A percentile compares a stretch with the other conserved stretches of the same genome.
phyloP scores from a whole-genome alignment of 78 protist species.

The Protostelium mycophagum region DNA sequence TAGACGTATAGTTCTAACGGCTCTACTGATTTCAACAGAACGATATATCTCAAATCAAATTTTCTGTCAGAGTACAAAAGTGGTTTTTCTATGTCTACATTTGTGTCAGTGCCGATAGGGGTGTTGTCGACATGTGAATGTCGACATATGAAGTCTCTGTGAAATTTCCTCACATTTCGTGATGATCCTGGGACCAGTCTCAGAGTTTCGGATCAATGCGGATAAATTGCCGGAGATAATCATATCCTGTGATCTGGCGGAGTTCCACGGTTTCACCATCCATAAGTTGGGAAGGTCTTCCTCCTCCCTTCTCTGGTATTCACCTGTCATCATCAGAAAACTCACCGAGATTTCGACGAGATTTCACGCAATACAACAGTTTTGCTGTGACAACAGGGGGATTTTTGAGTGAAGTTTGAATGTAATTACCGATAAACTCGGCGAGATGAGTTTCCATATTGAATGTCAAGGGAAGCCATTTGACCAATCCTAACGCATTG shows the following conservation, averaged over 20 bases:
- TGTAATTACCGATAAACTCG: not conserved
- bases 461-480: not conserved
- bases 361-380: too few species aligned
- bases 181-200: conserved; percentile 3
- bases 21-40: not conserved
- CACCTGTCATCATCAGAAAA: not conserved
- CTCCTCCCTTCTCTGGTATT: not conserved
- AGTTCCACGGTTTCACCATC: conserved; percentile 8
- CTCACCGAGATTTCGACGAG: not conserved
- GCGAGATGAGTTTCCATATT: not conserved
- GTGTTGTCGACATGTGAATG: conserved; percentile 1
- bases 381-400: too few species aligned
- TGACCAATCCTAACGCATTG: not conserved
- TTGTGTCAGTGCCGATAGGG: not conserved
- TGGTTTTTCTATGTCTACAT: conserved; percentile 14
- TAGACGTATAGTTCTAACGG: conserved; percentile 9
- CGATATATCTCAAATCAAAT: conserved; percentile 16
- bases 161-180: not conserved
- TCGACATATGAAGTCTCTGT: not conserved
- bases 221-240: not conserved
- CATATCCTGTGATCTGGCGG: not conserved
- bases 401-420: not conserved
- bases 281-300: not conserved
- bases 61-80: not conserved
- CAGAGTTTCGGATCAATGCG: not conserved